Percentiles rank a stretch among this genome's conserved stretches.
These are phyloP conservation scores for Taphrina communis DNA, from an alignment of 1,139 yeast species.

Conservation along the genomic window DNA sequence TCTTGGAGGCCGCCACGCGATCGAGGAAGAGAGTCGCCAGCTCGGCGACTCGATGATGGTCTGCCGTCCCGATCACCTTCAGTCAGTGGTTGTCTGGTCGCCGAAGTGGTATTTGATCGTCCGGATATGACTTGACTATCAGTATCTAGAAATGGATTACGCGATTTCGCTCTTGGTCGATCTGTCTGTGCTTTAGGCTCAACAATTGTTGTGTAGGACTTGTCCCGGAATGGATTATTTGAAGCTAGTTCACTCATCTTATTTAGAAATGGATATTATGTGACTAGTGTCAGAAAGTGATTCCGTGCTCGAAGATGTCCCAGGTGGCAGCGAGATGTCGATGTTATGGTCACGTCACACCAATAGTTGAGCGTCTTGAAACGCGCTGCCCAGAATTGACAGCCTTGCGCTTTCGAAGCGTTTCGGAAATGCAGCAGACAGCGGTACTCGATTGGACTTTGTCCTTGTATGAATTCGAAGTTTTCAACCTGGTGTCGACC, in stretches of 20 bases:
- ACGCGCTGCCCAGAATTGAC: background rate
- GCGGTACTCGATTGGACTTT: no score
- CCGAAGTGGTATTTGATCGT: background rate
- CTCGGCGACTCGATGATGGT: slow-evolving; percentile 7
- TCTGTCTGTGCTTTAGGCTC: background rate
- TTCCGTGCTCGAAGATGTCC: no score
- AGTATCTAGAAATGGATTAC: slow-evolving; percentile 35
- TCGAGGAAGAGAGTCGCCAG: background rate
- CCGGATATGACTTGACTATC: background rate
- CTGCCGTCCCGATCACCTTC: background rate
- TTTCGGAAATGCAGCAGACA: background rate
- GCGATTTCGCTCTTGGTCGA: background rate
- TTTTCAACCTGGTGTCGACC: no score
- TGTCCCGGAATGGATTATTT: slow-evolving; percentile 37
- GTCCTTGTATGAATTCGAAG: no score
- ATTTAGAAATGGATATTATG: background rate
- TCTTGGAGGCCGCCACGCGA: background rate
- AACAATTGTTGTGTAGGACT: background rate
- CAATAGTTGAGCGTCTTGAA: background rate
- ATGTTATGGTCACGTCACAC: background rate
- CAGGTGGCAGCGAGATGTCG: background rate
- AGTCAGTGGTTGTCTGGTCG: background rate
- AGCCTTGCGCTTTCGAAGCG: background rate
- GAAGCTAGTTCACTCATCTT: slow-evolving; percentile 16
- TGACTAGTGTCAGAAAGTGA: no score